phyloP scores from a whole-genome alignment of 345 rosid genomes.

The Reutealis trisperma region DNA sequence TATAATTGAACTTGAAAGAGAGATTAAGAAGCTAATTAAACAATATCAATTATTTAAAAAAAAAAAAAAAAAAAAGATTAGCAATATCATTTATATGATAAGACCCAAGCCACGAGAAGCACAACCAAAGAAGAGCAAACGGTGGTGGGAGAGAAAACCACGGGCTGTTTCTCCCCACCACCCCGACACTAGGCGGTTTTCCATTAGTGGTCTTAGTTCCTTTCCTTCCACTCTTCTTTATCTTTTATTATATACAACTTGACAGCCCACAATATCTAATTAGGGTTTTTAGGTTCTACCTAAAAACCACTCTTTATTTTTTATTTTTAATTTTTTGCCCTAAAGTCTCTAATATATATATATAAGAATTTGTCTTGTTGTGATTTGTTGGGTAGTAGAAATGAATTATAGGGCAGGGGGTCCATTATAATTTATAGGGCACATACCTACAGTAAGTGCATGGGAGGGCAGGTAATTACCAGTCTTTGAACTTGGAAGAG shows the following conservation, averaged over 20 bases:
- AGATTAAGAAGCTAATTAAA: too few species aligned
- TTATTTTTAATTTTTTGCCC: neutral
- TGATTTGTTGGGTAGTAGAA: conserved; percentile 29
- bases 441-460: conserved; percentile 5
- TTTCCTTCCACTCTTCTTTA: neutral
- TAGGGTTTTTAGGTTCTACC: conserved; percentile 26
- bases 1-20: too few species aligned
- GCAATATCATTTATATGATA: conserved; percentile 23
- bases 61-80: neutral
- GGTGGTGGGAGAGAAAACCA: conserved; percentile 45
- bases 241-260: conserved; percentile 14
- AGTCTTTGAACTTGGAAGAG: too few species aligned
- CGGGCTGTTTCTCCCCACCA: conserved; percentile 52
- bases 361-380: conserved; percentile 25
- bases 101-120: conserved; percentile 37
- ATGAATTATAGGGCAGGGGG: conserved; percentile 15
- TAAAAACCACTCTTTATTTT: conserved; percentile 15
- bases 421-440: conserved; percentile 19
- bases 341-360: neutral
- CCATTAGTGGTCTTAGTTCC: conserved; percentile 11
- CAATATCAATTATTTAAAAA: neutral
- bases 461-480: neutral
- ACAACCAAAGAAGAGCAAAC: conserved; percentile 16
- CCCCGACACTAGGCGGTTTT: conserved; percentile 55
- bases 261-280: conserved; percentile 48